These are phyloP conservation scores for Mycosphaerella arachidis DNA, from an alignment of 2,329 filamentous ascomycete genomes.

Conservation along the genomic window DNA sequence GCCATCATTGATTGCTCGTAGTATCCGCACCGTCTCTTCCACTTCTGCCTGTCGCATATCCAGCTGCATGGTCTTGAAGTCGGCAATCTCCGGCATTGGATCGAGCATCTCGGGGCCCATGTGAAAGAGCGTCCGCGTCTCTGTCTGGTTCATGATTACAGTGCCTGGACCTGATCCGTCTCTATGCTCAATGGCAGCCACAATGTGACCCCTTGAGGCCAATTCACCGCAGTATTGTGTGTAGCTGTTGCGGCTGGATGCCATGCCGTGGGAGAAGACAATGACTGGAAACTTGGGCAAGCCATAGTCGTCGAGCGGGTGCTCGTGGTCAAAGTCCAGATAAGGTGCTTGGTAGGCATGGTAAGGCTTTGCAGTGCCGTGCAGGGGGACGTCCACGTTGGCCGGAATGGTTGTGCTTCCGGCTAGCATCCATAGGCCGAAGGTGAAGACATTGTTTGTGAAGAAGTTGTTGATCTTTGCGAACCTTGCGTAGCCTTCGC, in stretches of 20 bases:
- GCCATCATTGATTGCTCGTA: conserved; percentile 39
- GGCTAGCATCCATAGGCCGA: conserved; percentile 40
- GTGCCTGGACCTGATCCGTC: conserved; percentile 45
- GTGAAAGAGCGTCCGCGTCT: conserved; percentile 36
- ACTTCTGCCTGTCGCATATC: conserved; percentile 45
- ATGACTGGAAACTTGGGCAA: conserved; percentile 38
- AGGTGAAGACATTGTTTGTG: conserved; percentile 37
- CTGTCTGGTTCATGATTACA: conserved; percentile 36
- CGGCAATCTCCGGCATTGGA: conserved; percentile 25
- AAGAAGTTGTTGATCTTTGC: conserved; percentile 36
- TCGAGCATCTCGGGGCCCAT: conserved; percentile 35
- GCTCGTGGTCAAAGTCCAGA: conserved; percentile 14
- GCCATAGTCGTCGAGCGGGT: conserved; percentile 29
- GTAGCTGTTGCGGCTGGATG: conserved; percentile 43
- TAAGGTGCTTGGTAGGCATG: conserved; percentile 25
- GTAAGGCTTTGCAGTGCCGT: conserved; percentile 27
- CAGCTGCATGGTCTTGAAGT: conserved; percentile 41
- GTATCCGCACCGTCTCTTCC: conserved; percentile 41
- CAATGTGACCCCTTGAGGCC: conserved; percentile 43
- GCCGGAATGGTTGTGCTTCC: conserved; percentile 42
- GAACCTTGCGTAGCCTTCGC: conserved; percentile 43
- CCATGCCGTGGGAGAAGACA: conserved; percentile 47
- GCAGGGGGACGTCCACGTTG: conserved; percentile 40
- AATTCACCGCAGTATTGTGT: conserved; percentile 45
- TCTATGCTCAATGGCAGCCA: conserved; percentile 45